Evolutionary conservation across 1,139 yeast genomes (phyloP).

Genomic region (Debaryomyces nepalensis): DNA sequence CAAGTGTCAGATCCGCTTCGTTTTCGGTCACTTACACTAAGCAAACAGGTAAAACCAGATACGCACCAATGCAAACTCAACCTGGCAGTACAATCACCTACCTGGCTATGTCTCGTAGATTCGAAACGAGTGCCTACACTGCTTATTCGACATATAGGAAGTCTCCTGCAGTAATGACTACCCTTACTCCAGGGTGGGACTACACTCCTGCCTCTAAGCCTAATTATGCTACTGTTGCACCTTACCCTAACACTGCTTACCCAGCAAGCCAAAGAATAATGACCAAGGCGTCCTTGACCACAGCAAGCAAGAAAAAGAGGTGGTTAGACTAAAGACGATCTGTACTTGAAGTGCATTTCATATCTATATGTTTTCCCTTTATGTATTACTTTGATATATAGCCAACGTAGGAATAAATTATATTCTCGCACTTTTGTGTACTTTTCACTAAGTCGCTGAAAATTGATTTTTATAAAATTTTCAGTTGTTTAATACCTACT

Average conservation of each 20-base stretch:
- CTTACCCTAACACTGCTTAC: slow-evolving; percentile 59
- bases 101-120: slow-evolving; percentile 63
- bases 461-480: slow-evolving; percentile 7
- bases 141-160: slow-evolving; percentile 48
- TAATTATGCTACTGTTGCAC: slow-evolving; percentile 72
- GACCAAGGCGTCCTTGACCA: slow-evolving; percentile 41
- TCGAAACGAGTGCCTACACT: slow-evolving; percentile 63
- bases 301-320: slow-evolving; percentile 43
- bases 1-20: slow-evolving; percentile 34
- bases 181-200: slow-evolving; percentile 83
- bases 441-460: not conserved
- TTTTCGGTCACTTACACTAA: slow-evolving; percentile 61
- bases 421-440: slow-evolving; percentile 7
- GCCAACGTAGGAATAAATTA: slow-evolving; percentile 1
- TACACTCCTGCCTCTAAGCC: slow-evolving; percentile 66
- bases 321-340: slow-evolving; percentile 30
- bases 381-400: not conserved
- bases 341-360: not conserved
- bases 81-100: slow-evolving; percentile 75
- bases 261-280: slow-evolving; percentile 47
- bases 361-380: not conserved
- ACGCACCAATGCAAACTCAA: slow-evolving; percentile 91
- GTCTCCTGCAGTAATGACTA: slow-evolving; percentile 57
- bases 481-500: not conserved
- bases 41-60: slow-evolving; percentile 77